Percentiles rank a stretch among this genome's conserved stretches.
These are phyloP conservation scores for Pyrenochaeta sp. DNA, from an alignment of 2,329 filamentous ascomycete genomes.

Conservation along the genomic window DNA sequence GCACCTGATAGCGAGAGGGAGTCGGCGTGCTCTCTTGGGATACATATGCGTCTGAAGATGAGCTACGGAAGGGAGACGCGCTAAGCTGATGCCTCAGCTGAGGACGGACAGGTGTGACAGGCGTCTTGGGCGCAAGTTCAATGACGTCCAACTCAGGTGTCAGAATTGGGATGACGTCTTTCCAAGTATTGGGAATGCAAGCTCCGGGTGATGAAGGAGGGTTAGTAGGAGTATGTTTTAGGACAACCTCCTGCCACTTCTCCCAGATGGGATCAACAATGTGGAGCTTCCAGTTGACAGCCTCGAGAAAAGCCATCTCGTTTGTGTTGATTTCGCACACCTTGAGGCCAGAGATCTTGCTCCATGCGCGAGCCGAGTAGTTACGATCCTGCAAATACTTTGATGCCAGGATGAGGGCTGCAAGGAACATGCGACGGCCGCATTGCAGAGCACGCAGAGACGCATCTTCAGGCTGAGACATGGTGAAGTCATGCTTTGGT, in stretches of 20 bases:
- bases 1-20: constrained; percentile 51
- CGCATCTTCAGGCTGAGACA: constrained; percentile 81
- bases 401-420: constrained; percentile 92
- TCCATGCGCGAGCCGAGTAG: constrained; percentile 97
- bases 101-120: constrained; percentile 37
- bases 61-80: constrained; percentile 31
- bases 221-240: constrained; percentile 77
- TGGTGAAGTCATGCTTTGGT: constrained; percentile 82
- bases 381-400: constrained; percentile 99
- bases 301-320: constrained; percentile 88
- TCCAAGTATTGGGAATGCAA: constrained; percentile 53
- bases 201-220: constrained; percentile 52
- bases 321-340: constrained; percentile 96
- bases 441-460: constrained; percentile 86
- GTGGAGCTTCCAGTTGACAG: constrained; percentile 94
- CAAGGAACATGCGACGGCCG: constrained; percentile 95
- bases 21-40: constrained; percentile 56
- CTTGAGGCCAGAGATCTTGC: constrained; percentile 96
- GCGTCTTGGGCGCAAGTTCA: constrained; percentile 47
- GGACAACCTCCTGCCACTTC: constrained; percentile 91
- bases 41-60: constrained; percentile 33
- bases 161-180: constrained; percentile 62
- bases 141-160: constrained; percentile 65
- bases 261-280: constrained; percentile 89
- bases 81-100: constrained; percentile 34